Percentiles rank a stretch among this genome's conserved stretches.
Evolutionary conservation across 2,329 filamentous ascomycete genomes (phyloP).

Genomic region (Dendryphion nanum): DNA sequence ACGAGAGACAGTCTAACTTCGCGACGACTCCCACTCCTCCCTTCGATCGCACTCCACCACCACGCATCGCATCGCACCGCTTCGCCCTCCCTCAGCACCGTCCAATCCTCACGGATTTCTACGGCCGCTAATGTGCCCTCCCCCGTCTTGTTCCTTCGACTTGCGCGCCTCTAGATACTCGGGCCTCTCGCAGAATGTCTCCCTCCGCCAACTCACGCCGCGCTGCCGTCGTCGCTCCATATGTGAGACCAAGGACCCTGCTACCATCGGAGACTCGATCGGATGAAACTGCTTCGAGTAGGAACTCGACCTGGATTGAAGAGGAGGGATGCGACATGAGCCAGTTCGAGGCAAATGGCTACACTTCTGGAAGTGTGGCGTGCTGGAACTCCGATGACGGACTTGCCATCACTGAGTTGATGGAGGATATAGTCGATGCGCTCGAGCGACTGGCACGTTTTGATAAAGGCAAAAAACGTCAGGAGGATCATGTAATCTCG

Average conservation of each 20-base stretch:
- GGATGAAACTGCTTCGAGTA: slow-evolving; percentile 20
- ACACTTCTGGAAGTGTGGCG: slow-evolving; percentile 14
- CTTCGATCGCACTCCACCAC: background rate
- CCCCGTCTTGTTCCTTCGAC: slow-evolving; percentile 30
- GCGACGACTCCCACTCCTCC: slow-evolving; percentile 1
- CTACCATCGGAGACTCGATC: slow-evolving; percentile 33
- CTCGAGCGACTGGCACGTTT: slow-evolving; percentile 29
- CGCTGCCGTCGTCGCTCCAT: slow-evolving; percentile 31
- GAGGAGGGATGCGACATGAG: slow-evolving; percentile 4
- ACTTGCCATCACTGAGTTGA: slow-evolving; percentile 18
- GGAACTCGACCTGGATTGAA: slow-evolving; percentile 9
- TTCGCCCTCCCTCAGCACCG: slow-evolving; percentile 8
- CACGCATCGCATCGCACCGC: slow-evolving; percentile 4
- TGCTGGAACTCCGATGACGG: slow-evolving; percentile 24
- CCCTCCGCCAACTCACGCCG: slow-evolving; percentile 31
- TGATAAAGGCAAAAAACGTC: slow-evolving; percentile 17
- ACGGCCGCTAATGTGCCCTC: slow-evolving; percentile 38
- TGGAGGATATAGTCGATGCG: slow-evolving; percentile 26
- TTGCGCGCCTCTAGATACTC: slow-evolving; percentile 35
- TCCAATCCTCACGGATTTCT: slow-evolving; percentile 25
- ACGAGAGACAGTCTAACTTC: too few species aligned
- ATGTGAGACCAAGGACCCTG: slow-evolving; percentile 35
- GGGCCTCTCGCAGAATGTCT: slow-evolving; percentile 28
- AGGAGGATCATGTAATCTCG: slow-evolving; percentile 21
- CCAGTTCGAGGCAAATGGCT: slow-evolving; percentile 3